Evolutionary conservation across 208 protist species (phyloP), one percentile per base, ranked within the genome.

Genomic region (Acanthamoeba triangularis): DNA sequence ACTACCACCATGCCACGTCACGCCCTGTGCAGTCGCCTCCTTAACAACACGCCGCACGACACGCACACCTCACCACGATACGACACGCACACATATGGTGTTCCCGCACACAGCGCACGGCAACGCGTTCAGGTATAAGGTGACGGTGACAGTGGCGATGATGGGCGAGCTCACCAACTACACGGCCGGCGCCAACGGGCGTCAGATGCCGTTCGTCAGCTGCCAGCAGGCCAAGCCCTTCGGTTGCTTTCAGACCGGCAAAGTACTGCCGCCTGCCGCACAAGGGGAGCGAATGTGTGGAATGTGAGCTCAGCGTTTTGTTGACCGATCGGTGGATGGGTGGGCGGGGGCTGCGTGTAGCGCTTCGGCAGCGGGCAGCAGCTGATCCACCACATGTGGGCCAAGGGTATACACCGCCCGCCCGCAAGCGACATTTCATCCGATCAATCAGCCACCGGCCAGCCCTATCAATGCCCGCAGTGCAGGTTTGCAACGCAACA

Each of bases 201-300:
- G 74, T 30, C 7, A 41, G 10, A 18, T 82, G 74, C 74, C 37
- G 18, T 41, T 49, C 25, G 74, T 14, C 41, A 82, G 20, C 14
- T n/a, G 4, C 3, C 33, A 52, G 20, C 6, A 6, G 23, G 10
- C 74, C 41, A 82, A 82, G 33, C 41, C 74, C 74, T 82, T 52
- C 20, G 74, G 74, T 3, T 82, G 74, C 74, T 82, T 82, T 37
- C 47, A 82, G 74, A 82, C 74, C 35, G 16, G 35, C 37, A 82
- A 82, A 18, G 74, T 82, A 72, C 63, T 20, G 7, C 7, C 65
- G 23, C 65, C 11, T 2, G 20, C n/a, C 8, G 10, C 18, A 37
- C 18, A 72, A 8, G 14, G 49, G 14, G 49, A 54, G 49, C 2
- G 49, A 54, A n/a, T 65, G 23, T n/a, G 59, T n/a, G 59, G 49